Evolutionary conservation across 495 filamentous ascomycete species (phyloP).

Genomic region (Daldinia loculata): DNA sequence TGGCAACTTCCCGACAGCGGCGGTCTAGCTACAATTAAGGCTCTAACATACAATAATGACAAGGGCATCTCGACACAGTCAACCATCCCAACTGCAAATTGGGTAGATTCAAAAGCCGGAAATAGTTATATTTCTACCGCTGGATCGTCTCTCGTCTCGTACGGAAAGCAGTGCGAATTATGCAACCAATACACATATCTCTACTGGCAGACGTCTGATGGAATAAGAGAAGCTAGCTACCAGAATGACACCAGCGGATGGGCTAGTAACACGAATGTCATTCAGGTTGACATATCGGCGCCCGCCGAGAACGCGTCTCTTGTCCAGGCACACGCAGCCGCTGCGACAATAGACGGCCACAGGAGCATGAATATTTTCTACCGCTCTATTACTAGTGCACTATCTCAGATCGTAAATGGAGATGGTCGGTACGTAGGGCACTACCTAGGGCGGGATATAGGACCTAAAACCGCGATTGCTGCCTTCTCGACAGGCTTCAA

Average conservation of each 20-base stretch:
- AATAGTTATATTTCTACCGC: slow-evolving; percentile 40
- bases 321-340: slow-evolving; percentile 35
- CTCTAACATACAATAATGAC: slow-evolving; percentile 29
- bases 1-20: slow-evolving; percentile 41
- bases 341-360: slow-evolving; percentile 28
- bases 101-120: slow-evolving; percentile 30
- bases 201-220: slow-evolving; percentile 37
- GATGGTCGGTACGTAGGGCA: slow-evolving; percentile 31
- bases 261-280: slow-evolving; percentile 14
- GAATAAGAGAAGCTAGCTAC: slow-evolving; percentile 37
- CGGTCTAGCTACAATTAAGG: slow-evolving; percentile 35
- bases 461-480: slow-evolving; percentile 35
- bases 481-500: slow-evolving; percentile 46
- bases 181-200: slow-evolving; percentile 46
- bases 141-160: slow-evolving; percentile 38
- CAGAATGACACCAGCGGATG: slow-evolving; percentile 25
- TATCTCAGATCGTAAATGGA: slow-evolving; percentile 42
- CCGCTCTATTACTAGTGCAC: slow-evolving; percentile 36
- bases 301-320: slow-evolving; percentile 42
- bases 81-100: slow-evolving; percentile 27
- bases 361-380: slow-evolving; percentile 46
- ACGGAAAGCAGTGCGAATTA: slow-evolving; percentile 42
- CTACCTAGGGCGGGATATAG: slow-evolving; percentile 38
- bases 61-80: slow-evolving; percentile 29
- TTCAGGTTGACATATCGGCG: slow-evolving; percentile 10